Evolutionary conservation across 192 early-diverging fungal genomes (phyloP).

Genomic region (Coemansia sp.): DNA sequence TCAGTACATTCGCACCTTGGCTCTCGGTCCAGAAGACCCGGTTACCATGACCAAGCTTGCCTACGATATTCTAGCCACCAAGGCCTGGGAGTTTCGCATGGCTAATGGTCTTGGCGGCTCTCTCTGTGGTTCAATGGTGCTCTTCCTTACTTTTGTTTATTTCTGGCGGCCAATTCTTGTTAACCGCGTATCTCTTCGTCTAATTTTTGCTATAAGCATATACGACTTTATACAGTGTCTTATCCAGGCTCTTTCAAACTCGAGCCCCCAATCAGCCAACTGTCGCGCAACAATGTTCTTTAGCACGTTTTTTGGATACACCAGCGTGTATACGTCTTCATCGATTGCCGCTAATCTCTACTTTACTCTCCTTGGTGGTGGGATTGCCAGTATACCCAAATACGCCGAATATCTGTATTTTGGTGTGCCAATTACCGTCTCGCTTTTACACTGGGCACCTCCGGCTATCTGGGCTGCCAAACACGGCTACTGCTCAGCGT

Average conservation of each 20-base stretch:
- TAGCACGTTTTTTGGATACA: conserved; percentile 4
- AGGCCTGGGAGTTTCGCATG: conserved; percentile 1
- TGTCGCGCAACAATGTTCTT: conserved; percentile 8
- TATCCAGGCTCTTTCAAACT: not conserved
- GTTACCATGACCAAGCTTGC: not conserved
- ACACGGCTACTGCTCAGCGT: conserved; percentile 10
- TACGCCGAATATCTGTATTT: conserved; percentile 8
- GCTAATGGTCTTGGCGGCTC: conserved; percentile 7
- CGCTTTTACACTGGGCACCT: conserved; percentile 5
- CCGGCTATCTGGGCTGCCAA: conserved; percentile 2
- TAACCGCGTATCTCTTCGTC: conserved; percentile 8
- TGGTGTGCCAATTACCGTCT: not conserved
- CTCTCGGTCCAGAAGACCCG: conserved; percentile 7
- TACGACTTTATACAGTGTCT: conserved; percentile 10
- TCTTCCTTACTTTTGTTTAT: not conserved
- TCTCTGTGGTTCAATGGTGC: conserved; percentile 5
- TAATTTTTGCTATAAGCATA: conserved; percentile 9
- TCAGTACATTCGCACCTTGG: not conserved
- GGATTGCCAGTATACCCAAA: not conserved
- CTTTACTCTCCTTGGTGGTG: not conserved
- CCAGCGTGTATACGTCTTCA: conserved; percentile 12
- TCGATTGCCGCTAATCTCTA: conserved; percentile 12
- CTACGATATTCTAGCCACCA: not conserved
- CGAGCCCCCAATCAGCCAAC: not conserved
- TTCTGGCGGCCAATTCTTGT: conserved; percentile 10